phyloP scores from a whole-genome alignment of 495 filamentous ascomycete genomes.

The Tuber aestivum region DNA sequence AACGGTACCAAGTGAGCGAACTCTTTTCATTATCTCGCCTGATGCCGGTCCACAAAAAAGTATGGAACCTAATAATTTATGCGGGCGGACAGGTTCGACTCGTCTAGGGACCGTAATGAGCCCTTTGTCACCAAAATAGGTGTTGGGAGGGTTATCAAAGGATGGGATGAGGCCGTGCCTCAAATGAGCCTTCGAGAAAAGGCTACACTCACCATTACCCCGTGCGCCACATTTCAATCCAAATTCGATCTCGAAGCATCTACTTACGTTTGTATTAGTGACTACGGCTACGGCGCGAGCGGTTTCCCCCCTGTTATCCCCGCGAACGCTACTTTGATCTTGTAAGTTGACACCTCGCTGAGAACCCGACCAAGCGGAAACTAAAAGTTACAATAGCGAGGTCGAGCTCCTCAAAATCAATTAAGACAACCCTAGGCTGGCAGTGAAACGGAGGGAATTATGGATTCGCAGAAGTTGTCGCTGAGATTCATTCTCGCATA shows the following conservation, averaged over 20 bases:
- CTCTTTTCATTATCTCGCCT: not conserved
- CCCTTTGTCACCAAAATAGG: constrained; percentile 57
- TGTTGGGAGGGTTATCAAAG: constrained; percentile 57
- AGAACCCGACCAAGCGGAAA: not conserved
- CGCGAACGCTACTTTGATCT: constrained; percentile 44
- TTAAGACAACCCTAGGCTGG: not conserved
- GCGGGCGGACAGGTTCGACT: constrained; percentile 55
- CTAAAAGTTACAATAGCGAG: constrained; percentile 32
- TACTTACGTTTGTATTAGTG: constrained; percentile 46
- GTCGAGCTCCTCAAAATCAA: constrained; percentile 47
- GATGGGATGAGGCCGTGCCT: constrained; percentile 64
- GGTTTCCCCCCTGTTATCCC: constrained; percentile 48
- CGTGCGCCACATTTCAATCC: constrained; percentile 11
- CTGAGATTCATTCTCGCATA: not conserved
- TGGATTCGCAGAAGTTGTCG: not conserved
- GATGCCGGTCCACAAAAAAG: not conserved
- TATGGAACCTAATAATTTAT: not conserved
- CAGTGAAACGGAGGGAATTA: not conserved
- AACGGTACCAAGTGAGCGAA: constrained; percentile 40
- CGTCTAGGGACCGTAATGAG: constrained; percentile 50
- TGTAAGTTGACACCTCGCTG: constrained; percentile 41
- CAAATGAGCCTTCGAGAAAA: constrained; percentile 62
- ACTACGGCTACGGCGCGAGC: constrained; percentile 57
- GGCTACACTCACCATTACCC: constrained; percentile 52
- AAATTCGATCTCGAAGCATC: constrained; percentile 13